Base-by-base conservation (phyloP, 768 basidiomycete species). In the Cystobasidium onofrii region DNA sequence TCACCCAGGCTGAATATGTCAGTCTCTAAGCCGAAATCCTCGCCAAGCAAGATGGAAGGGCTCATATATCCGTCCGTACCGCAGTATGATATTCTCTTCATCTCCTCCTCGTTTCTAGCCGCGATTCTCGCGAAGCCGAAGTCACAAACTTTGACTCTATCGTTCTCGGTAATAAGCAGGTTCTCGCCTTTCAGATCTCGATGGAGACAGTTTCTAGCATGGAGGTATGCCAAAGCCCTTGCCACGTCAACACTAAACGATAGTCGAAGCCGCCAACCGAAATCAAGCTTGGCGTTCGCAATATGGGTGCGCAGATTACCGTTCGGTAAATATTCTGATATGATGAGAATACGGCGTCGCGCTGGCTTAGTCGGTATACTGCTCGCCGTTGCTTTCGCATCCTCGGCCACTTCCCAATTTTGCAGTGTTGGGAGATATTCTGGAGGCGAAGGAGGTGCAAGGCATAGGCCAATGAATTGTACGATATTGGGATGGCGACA, bases 91-190 rank as follows among this genome's bases (percentile, higher is more conserved):
- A 82, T 83, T 70, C 82, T 66, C 52, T 80, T 74, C 81, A 81
- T 82, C 82, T 98, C 95, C 76, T 94, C 93, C 73, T 88, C 90
- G 78, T 91, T 95, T 50, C 90, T 86, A 0, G 92, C 92, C 0
- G 92, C 92, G 78, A 98, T 96, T 41, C 95, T 86, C 2, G 93
- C 92, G 78, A 97, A 95, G 0, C 95, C 95, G 81, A 99, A 99
- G 80, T 99, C 95, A n/a, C 94, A 96, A 77, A 97, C 89, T 52
- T 71, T 99, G 79, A 98, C 85, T 54, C 95, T 87, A 25, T 92
- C 91, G 78, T 99, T 99, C 43, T 88, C 83, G 0, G 94, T 97
- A 25, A 97, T 88, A n/a, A 98, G 87, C 31, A 98, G 85, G 77
- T 99, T 99, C 83, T 98, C 95, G 43, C 93, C 94, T 81, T 99